Conservation (phyloP, 2,329 filamentous ascomycete species). For the Paramyrothecium roridum region DNA sequence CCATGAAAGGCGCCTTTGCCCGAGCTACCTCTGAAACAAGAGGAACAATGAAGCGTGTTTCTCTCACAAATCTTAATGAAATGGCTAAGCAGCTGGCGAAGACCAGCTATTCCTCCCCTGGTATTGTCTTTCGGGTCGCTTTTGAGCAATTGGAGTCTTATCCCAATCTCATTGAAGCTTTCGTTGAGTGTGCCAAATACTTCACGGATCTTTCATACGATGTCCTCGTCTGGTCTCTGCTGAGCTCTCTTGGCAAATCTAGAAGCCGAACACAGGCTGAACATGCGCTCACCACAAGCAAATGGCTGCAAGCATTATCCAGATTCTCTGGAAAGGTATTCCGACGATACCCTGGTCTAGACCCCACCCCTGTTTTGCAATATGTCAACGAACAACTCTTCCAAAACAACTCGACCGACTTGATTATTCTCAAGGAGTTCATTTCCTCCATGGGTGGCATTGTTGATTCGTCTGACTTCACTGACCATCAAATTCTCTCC, state of each 20-base stretch:
- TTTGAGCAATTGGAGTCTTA: slow-evolving; percentile 92
- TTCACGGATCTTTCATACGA: slow-evolving; percentile 93
- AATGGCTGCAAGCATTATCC: slow-evolving; percentile 87
- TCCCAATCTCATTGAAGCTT: slow-evolving; percentile 88
- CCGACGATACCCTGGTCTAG: slow-evolving; percentile 78
- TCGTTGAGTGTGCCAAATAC: slow-evolving; percentile 92
- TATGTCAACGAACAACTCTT: slow-evolving; percentile 85
- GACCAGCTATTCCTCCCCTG: slow-evolving; percentile 86
- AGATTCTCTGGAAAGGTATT: slow-evolving; percentile 91
- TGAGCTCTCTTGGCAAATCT: slow-evolving; percentile 67
- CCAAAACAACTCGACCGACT: slow-evolving; percentile 79
- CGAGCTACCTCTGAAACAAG: slow-evolving; percentile 75
- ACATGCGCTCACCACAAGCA: slow-evolving; percentile 72
- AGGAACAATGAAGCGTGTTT: slow-evolving; percentile 83
- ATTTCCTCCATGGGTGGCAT: slow-evolving; percentile 93
- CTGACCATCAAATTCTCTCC: slow-evolving; percentile 79
- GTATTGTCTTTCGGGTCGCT: slow-evolving; percentile 85
- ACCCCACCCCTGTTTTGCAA: slow-evolving; percentile 79
- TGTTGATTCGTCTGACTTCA: slow-evolving; percentile 81
- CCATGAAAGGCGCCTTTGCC: slow-evolving; percentile 76
- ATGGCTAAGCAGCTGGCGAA: slow-evolving; percentile 91
- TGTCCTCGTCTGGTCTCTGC: slow-evolving; percentile 86
- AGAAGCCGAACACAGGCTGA: slow-evolving; percentile 61
- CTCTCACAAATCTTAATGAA: slow-evolving; percentile 77
- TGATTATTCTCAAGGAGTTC: slow-evolving; percentile 88